Conservation (phyloP, 2,329 filamentous ascomycete species). For the Aspergillus sp. region DNA sequence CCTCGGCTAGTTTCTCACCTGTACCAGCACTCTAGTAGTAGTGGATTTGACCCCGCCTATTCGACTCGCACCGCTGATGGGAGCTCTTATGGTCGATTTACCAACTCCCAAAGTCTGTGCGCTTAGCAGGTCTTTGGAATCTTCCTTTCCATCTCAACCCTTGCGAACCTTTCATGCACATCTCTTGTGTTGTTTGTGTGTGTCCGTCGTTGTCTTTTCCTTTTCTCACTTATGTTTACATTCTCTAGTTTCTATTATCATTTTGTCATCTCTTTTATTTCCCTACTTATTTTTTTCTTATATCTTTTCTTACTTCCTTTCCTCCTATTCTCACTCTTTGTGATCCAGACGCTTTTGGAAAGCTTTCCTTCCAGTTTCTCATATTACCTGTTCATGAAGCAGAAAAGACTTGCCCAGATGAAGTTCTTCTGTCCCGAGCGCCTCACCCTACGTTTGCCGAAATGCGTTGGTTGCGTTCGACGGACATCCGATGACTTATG, state of each 20-base stretch:
- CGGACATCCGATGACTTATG: not conserved
- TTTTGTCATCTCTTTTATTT: constrained; percentile 7
- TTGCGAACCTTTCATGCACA: not conserved
- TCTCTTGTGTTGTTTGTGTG: not conserved
- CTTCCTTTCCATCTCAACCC: constrained; percentile 15
- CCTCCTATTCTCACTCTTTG: not conserved
- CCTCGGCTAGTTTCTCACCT: constrained; percentile 25
- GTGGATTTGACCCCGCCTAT: constrained; percentile 36
- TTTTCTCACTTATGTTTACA: not conserved
- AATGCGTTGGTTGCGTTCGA: not conserved
- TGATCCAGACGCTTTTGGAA: too few relatives aligned
- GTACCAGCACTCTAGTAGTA: constrained; percentile 27
- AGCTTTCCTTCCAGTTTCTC: not conserved
- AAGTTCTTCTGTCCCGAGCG: not conserved
- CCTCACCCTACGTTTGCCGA: not conserved
- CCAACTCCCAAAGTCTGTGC: constrained; percentile 39
- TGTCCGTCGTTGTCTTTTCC: not conserved
- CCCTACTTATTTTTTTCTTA: constrained; percentile 10
- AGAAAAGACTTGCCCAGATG: not conserved
- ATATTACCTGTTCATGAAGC: not conserved
- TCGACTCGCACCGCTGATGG: constrained; percentile 27
- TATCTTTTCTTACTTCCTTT: constrained; percentile 4
- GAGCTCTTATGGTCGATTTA: constrained; percentile 35
- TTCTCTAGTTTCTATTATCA: not conserved
- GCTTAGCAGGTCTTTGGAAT: constrained; percentile 28